phyloP scores from a whole-genome alignment of 805 yeast genomes.

The Barnettozyma salicaria region DNA sequence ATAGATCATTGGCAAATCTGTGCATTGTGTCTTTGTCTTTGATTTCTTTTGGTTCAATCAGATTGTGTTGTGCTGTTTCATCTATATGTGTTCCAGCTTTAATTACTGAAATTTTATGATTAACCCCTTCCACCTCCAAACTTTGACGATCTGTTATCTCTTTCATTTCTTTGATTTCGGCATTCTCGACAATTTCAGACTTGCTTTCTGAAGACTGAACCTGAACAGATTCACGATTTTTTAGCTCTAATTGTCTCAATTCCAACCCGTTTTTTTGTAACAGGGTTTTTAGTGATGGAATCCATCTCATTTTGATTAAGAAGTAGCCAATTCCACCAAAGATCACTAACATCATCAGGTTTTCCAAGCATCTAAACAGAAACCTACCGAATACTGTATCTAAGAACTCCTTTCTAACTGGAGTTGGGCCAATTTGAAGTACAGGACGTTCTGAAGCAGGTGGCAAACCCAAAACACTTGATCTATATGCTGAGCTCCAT shows the following conservation, averaged over 20 bases:
- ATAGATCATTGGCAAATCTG: no score
- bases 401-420: constrained; percentile 16
- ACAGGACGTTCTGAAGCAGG: constrained; percentile 14
- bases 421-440: constrained; percentile 24
- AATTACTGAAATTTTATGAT: no score
- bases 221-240: constrained; percentile 12
- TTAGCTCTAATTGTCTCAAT: constrained; percentile 25
- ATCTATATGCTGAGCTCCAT: constrained; percentile 15
- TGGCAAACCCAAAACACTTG: constrained; percentile 16
- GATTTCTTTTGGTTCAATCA: no score
- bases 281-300: constrained; percentile 29
- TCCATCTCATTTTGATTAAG: constrained; percentile 26
- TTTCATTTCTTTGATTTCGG: neutral
- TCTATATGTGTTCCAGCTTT: no score
- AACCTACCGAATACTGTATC: constrained; percentile 27
- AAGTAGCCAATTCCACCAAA: constrained; percentile 24
- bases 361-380: constrained; percentile 33
- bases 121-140: no score
- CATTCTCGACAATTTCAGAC: neutral
- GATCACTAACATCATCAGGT: constrained; percentile 32
- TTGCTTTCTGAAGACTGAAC: constrained; percentile 2
- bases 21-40: no score
- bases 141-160: no score
- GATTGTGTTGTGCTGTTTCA: no score
- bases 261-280: constrained; percentile 31